Evolutionary conservation across 2,329 filamentous ascomycete genomes (phyloP).

Genomic region (Epichloe gansuensis): DNA sequence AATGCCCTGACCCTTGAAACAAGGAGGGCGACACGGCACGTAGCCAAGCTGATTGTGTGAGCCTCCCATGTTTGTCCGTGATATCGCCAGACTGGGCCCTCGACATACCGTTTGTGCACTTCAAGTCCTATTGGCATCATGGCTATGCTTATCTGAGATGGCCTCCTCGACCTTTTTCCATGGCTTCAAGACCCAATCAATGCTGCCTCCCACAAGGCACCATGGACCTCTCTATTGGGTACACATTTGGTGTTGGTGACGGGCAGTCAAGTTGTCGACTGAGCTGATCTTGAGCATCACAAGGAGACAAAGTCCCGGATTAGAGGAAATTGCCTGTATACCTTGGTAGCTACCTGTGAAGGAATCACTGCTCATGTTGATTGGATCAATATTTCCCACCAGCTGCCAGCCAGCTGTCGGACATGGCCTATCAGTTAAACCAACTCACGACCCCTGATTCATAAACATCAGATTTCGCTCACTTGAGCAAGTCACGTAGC

Average conservation of each 20-base stretch:
- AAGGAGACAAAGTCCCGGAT: background rate
- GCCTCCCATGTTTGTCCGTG: constrained; percentile 1
- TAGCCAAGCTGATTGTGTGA: background rate
- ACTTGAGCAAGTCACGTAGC: constrained; percentile 1
- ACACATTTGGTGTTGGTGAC: background rate
- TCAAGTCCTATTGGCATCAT: background rate
- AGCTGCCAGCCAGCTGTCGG: constrained; percentile 5
- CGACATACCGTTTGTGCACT: background rate
- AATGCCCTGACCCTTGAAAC: background rate
- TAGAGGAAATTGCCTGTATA: background rate
- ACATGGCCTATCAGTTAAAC: background rate
- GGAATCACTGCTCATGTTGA: background rate
- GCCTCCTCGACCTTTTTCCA: background rate
- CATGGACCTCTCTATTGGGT: background rate
- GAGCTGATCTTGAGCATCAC: background rate
- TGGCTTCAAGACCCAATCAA: background rate
- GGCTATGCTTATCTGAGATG: background rate
- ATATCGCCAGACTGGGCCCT: background rate
- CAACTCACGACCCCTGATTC: background rate
- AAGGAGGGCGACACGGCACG: background rate
- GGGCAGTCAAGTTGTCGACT: background rate
- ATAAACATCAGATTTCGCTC: constrained; percentile 1
- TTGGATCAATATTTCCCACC: background rate
- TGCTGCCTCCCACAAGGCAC: background rate
- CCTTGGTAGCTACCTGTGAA: background rate